Percentiles rank a stretch among this genome's conserved stretches.
phyloP scores from a whole-genome alignment of 441 rosid genomes.

The Bruguiera hainesii region DNA sequence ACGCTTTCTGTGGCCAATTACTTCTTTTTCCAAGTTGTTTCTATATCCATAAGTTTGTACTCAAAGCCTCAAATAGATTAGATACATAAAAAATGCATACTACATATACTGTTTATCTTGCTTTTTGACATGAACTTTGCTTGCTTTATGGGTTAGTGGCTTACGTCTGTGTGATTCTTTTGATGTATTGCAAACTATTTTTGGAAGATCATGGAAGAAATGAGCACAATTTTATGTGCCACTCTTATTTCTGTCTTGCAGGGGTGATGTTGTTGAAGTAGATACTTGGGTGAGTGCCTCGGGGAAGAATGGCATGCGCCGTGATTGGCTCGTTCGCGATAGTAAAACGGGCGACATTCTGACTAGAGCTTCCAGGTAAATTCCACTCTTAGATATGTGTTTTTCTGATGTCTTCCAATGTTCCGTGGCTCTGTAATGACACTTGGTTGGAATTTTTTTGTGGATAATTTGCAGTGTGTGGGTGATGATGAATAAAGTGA shows the following conservation, averaged over 20 bases:
- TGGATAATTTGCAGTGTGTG: slow-evolving; percentile 60
- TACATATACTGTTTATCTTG: too few relatives aligned
- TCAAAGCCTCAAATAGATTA: too few relatives aligned
- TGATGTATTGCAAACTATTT: background rate
- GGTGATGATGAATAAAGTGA: slow-evolving; percentile 99
- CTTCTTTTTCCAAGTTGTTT: too few relatives aligned
- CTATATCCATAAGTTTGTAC: too few relatives aligned
- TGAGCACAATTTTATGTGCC: slow-evolving; percentile 15
- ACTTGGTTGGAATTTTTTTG: background rate
- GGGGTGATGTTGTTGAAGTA: slow-evolving; percentile 93
- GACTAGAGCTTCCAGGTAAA: slow-evolving; percentile 88
- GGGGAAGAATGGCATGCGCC: slow-evolving; percentile 98
- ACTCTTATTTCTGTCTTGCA: slow-evolving; percentile 26
- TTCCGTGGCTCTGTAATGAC: background rate
- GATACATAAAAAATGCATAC: background rate
- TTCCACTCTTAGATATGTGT: background rate
- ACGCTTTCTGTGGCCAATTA: too few relatives aligned
- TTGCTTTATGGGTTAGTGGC: background rate
- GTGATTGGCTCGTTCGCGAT: slow-evolving; percentile 92
- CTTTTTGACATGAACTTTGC: background rate
- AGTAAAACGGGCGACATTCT: slow-evolving; percentile 69
- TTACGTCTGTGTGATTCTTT: background rate
- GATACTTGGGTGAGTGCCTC: slow-evolving; percentile 92
- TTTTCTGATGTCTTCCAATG: background rate
- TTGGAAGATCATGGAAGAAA: background rate